Percentiles rank a stretch among this genome's conserved stretches.
Conservation (phyloP, 371 early-diverging fungal species). For the Enterospora canceri region DNA sequence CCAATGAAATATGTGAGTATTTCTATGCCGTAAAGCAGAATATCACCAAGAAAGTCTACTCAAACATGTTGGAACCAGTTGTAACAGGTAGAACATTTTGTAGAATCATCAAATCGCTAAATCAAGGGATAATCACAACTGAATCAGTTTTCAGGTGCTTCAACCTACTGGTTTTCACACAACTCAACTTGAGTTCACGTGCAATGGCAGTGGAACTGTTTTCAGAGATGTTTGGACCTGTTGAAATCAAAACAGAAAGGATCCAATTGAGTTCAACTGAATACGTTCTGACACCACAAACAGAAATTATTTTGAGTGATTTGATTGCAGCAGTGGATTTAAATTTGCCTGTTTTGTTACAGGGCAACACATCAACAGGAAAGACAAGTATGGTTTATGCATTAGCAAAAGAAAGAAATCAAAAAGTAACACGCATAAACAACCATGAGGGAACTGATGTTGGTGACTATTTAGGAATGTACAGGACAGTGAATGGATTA, state of each 20-base stretch:
- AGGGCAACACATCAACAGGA: constrained; percentile 97
- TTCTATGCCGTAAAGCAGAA: constrained; percentile 67
- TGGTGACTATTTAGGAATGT: constrained; percentile 89
- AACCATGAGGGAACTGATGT: constrained; percentile 98
- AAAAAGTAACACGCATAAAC: constrained; percentile 90
- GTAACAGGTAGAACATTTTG: constrained; percentile 81
- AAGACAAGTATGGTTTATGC: constrained; percentile 96
- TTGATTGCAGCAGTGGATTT: constrained; percentile 77
- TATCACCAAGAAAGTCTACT: constrained; percentile 63
- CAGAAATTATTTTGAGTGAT: constrained; percentile 67
- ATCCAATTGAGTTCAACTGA: constrained; percentile 5
- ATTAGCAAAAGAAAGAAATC: constrained; percentile 76
- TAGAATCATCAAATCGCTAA: constrained; percentile 64
- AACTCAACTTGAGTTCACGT: constrained; percentile 30
- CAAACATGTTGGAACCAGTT: constrained; percentile 73
- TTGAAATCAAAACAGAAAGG: not conserved
- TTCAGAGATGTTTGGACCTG: not conserved
- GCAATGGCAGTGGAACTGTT: constrained; percentile 15
- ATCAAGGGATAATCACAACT: constrained; percentile 57
- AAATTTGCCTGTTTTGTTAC: constrained; percentile 86
- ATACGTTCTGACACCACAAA: constrained; percentile 76
- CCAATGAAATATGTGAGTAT: constrained; percentile 58
- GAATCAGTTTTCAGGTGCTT: constrained; percentile 76
- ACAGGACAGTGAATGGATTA: constrained; percentile 59
- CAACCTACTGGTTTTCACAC: constrained; percentile 80